These are phyloP conservation scores for Mycena sp. DNA, from an alignment of 1,284 basidiomycete genomes.

Conservation along the genomic window DNA sequence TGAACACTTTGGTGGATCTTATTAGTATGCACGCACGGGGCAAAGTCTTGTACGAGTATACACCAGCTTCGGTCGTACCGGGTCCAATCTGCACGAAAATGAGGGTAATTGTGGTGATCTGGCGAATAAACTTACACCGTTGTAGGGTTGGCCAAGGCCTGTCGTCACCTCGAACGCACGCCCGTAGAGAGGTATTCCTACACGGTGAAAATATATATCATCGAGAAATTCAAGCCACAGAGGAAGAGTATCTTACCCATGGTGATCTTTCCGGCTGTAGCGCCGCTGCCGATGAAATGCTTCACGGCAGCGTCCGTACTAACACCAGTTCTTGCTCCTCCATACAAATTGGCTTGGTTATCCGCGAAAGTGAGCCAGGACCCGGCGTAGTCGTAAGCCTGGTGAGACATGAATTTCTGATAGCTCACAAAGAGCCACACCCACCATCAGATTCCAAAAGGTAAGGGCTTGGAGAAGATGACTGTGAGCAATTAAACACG, in stretches of 20 bases:
- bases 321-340: conserved; percentile 65
- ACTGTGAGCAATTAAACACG: neutral
- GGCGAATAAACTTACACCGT: conserved; percentile 56
- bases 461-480: conserved; percentile 61
- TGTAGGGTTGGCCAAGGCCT: conserved; percentile 81
- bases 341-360: conserved; percentile 88
- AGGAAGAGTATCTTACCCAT: conserved; percentile 61
- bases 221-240: neutral
- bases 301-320: conserved; percentile 79
- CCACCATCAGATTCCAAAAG: conserved; percentile 91
- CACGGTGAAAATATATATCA: neutral
- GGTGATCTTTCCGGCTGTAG: conserved; percentile 77
- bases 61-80: conserved; percentile 73
- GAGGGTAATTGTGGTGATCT: neutral
- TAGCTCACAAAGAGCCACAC: no score
- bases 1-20: neutral
- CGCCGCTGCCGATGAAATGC: conserved; percentile 74
- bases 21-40: conserved; percentile 58
- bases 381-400: conserved; percentile 84
- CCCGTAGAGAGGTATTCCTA: conserved; percentile 87
- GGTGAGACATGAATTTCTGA: conserved; percentile 6
- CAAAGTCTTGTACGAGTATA: conserved; percentile 82
- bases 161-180: conserved; percentile 83
- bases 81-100: conserved; percentile 67
- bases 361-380: conserved; percentile 74